These are phyloP conservation scores for Phylloporus sp. DNA, from an alignment of 1,284 basidiomycete species.

Conservation along the genomic window DNA sequence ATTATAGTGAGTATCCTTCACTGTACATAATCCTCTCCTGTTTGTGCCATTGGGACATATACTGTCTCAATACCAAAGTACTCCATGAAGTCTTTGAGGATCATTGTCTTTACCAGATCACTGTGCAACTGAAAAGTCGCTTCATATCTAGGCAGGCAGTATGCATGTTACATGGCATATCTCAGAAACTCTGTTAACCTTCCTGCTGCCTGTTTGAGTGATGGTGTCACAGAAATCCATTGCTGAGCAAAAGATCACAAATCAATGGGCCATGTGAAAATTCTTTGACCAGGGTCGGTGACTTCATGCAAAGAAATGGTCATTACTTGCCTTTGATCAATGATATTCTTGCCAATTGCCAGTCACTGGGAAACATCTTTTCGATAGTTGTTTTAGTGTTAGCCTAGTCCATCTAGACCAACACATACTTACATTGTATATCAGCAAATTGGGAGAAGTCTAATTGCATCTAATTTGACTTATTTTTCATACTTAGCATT, in stretches of 20 bases:
- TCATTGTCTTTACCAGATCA: constrained; percentile 75
- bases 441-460: no score
- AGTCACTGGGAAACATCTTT: constrained; percentile 85
- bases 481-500: no score
- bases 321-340: constrained; percentile 74
- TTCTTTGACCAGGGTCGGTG: constrained; percentile 56
- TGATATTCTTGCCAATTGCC: constrained; percentile 80
- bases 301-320: background rate
- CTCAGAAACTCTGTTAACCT: constrained; percentile 96
- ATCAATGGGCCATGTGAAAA: constrained; percentile 89
- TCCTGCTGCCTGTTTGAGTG: constrained; percentile 62
- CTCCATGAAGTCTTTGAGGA: constrained; percentile 92
- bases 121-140: constrained; percentile 59
- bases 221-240: background rate
- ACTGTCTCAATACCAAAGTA: constrained; percentile 79
- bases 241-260: constrained; percentile 19
- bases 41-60: no score
- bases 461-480: no score
- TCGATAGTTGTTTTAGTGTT: constrained; percentile 66
- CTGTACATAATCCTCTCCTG: no score
- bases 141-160: background rate
- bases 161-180: constrained; percentile 39
- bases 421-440: constrained; percentile 52
- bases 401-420: constrained; percentile 1
- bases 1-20: no score